Conservation (phyloP, 148 eudicot species). For the Gaultheria prostrata region DNA sequence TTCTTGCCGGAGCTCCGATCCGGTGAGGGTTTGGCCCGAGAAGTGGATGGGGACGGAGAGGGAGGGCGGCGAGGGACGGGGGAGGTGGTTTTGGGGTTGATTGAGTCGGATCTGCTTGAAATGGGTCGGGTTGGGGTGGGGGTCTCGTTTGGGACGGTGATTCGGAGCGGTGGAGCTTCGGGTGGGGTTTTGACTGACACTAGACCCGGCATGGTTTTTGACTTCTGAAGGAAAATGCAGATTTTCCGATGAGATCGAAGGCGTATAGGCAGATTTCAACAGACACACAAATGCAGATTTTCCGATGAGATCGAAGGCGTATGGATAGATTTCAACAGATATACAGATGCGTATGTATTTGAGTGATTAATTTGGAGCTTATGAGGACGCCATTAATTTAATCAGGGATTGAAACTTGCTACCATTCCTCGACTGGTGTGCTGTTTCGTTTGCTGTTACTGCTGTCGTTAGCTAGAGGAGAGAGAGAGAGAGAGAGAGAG, state of each 20-base stretch:
- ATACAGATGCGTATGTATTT: not conserved
- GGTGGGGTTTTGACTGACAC: conserved; percentile 86
- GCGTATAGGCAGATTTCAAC: not conserved
- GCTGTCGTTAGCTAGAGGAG: not conserved
- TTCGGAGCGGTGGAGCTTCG: conserved; percentile 47
- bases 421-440: conserved; percentile 15
- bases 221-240: not conserved
- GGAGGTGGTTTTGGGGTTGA: conserved; percentile 38
- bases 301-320: too few relatives aligned
- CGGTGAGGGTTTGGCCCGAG: conserved; percentile 79
- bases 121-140: conserved; percentile 44
- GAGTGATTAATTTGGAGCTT: not conserved
- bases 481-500: conserved; percentile 9
- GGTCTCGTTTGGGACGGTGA: conserved; percentile 35
- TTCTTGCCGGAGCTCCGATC: conserved; percentile 77
- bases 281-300: too few relatives aligned
- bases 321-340: too few relatives aligned
- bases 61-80: conserved; percentile 57
- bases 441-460: conserved; percentile 13
- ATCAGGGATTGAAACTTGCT: conserved; percentile 25
- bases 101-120: conserved; percentile 33
- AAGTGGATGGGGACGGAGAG: conserved; percentile 78
- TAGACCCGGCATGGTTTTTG: conserved; percentile 62
- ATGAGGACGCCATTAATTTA: not conserved
- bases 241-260: not conserved